Base-by-base conservation (phyloP, 495 filamentous ascomycete species). In the Hyphodiscus hymeniophilus region DNA sequence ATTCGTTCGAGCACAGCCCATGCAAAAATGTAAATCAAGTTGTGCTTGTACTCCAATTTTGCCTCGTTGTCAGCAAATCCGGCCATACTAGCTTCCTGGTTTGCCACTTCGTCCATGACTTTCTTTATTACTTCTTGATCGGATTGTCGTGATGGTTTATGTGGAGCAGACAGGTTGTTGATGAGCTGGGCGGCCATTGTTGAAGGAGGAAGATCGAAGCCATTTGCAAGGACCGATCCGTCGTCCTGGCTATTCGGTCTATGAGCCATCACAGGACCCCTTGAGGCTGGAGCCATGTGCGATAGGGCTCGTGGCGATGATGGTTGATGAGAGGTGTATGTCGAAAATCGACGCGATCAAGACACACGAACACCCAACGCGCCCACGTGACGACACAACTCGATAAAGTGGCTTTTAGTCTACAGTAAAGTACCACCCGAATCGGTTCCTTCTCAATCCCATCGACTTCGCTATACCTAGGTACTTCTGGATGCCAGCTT, bases 1-100 rank as follows among this genome's bases (percentile, higher is more conserved):
- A 82, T 70, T 30, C 70, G 69, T 46, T 86, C 86, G 2, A 98
- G 64, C 17, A 90, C 85, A 36, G 87, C 87, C 56, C 85, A 80
- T 41, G 86, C 74, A 53, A 94, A 82, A 50, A 95, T 83, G 53
- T 81, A 82, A 28, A 97, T 81, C 20, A 97, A 73, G 64, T 86
- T 82, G 60, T 85, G 80, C 52, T 91, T 87, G 60, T 89, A 77
- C 7, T 80, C 74, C 40, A 86, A 63, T 50, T 81, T 79, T 43
- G 86, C 79, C 48, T 82, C 77, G 5, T 72, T 45, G n/a, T 70
- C 59, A 48, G 68, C 32, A 55, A 52, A 58, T 59, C 65, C 56
- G 48, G 69, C 51, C 33, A 64, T 57, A 32, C 66, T 59, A 16
- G 59, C 56, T 53, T 69, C 68, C 50, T 52, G 64, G 55, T 59